Conservation (phyloP, 1,139 yeast species). For the Pneumocystis murina region DNA sequence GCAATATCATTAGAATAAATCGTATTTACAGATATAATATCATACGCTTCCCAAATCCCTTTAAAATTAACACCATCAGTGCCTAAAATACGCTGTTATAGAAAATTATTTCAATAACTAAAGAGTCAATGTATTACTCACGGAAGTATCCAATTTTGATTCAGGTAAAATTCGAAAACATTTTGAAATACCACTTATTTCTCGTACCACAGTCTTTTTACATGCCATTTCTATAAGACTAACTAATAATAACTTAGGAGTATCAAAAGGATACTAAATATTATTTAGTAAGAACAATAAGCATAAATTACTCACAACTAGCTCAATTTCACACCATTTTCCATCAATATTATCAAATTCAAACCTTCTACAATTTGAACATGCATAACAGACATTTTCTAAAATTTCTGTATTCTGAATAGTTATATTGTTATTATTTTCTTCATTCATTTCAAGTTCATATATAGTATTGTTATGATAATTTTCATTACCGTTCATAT, state of each 20-base stretch:
- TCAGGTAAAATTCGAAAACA: conserved; percentile 73
- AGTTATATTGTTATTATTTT: conserved; percentile 9
- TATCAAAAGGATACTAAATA: conserved; percentile 52
- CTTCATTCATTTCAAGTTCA: conserved; percentile 12
- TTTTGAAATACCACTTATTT: conserved; percentile 80
- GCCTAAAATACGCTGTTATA: conserved; percentile 49
- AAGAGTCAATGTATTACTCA: neutral
- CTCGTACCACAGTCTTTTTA: conserved; percentile 81
- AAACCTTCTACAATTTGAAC: conserved; percentile 55
- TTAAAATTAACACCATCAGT: conserved; percentile 97
- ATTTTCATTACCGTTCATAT: conserved; percentile 27
- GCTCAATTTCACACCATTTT: conserved; percentile 80
- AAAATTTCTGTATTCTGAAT: conserved; percentile 12
- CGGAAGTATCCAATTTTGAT: conserved; percentile 29
- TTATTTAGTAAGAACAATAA: neutral
- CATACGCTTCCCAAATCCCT: conserved; percentile 97
- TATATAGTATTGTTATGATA: conserved; percentile 19
- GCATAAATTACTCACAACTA: conserved; percentile 25
- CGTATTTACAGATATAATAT: conserved; percentile 73
- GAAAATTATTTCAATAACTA: conserved; percentile 14
- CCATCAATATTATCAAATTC: conserved; percentile 83
- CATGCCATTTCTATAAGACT: conserved; percentile 89
- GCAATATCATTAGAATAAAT: conserved; percentile 86
- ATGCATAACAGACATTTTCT: conserved; percentile 21
- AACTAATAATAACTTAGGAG: conserved; percentile 92